phyloP scores from a whole-genome alignment of 495 filamentous ascomycete genomes.

The Amorphotheca resinae region DNA sequence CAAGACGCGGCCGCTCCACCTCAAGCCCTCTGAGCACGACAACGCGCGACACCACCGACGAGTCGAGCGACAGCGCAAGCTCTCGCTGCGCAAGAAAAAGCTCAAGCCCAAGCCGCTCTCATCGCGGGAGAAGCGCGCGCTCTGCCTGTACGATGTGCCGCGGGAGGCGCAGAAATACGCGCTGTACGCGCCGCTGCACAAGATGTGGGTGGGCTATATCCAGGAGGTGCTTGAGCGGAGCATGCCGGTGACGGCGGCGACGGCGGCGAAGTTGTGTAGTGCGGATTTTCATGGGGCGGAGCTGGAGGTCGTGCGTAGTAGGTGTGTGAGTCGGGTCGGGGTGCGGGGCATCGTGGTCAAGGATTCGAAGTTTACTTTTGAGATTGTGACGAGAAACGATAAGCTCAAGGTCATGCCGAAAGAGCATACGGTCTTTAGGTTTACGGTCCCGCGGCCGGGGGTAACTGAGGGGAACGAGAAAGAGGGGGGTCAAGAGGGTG shows the following conservation, averaged over 20 bases:
- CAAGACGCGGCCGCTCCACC: conserved; percentile 67
- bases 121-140: conserved; percentile 61
- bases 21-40: conserved; percentile 41
- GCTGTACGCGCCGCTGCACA: conserved; percentile 63
- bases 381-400: conserved; percentile 60
- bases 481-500: conserved; percentile 1
- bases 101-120: conserved; percentile 67
- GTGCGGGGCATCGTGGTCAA: conserved; percentile 74
- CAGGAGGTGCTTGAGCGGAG: conserved; percentile 45
- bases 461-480: background rate
- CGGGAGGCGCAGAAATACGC: conserved; percentile 54
- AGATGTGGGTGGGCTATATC: conserved; percentile 75
- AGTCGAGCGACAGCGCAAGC: conserved; percentile 31
- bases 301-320: conserved; percentile 69
- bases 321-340: conserved; percentile 72
- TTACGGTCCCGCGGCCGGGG: conserved; percentile 40
- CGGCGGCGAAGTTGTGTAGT: conserved; percentile 55
- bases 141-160: conserved; percentile 62
- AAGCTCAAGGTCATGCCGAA: conserved; percentile 71
- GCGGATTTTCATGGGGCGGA: conserved; percentile 86
- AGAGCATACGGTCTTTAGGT: conserved; percentile 73
- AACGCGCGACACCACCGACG: conserved; percentile 58
- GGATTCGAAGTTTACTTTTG: conserved; percentile 78
- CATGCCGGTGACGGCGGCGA: conserved; percentile 30
- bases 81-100: conserved; percentile 43